Conservation (phyloP, 2,329 filamentous ascomycete genomes). For the Aureobasidium mangrovei region DNA sequence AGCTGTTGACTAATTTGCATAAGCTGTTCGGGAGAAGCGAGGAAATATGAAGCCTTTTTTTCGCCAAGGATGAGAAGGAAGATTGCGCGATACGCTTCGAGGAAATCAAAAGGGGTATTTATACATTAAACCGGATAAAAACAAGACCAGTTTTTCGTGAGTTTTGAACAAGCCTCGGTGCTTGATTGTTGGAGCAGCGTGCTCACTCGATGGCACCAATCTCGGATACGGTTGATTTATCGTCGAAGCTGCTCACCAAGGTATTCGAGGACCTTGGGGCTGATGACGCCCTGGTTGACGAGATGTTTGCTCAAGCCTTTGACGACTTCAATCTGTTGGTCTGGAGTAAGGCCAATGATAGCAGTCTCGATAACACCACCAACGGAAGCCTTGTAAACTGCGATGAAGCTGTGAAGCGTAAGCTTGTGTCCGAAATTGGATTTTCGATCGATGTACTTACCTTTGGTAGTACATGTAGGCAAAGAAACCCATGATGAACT, state of each 20-base stretch:
- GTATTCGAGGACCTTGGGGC: slow-evolving; percentile 41
- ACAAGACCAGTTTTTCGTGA: slow-evolving; percentile 5
- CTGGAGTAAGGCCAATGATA: slow-evolving; percentile 76
- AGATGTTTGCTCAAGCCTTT: slow-evolving; percentile 54
- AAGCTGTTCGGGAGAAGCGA: too few relatives aligned
- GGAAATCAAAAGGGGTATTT: slow-evolving; percentile 9
- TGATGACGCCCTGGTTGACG: slow-evolving; percentile 53
- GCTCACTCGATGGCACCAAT: background rate
- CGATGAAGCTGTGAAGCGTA: slow-evolving; percentile 62
- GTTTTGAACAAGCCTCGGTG: background rate
- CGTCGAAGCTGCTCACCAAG: slow-evolving; percentile 23
- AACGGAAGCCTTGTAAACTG: slow-evolving; percentile 73
- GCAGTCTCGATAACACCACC: slow-evolving; percentile 84
- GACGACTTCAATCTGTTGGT: slow-evolving; percentile 80
- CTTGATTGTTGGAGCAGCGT: background rate
- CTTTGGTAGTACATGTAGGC: slow-evolving; percentile 93
- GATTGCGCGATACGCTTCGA: background rate
- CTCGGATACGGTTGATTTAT: slow-evolving; percentile 1
- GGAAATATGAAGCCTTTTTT: too few relatives aligned
- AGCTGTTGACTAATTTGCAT: too few relatives aligned
- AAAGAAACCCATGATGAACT: slow-evolving; percentile 99
- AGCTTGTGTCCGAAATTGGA: background rate
- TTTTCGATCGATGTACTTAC: background rate
- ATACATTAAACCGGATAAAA: slow-evolving; percentile 8
- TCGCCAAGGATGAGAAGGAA: background rate